Base-by-base conservation (phyloP, 805 yeast genomes). In the Jamesozyma jinghongensis region DNA sequence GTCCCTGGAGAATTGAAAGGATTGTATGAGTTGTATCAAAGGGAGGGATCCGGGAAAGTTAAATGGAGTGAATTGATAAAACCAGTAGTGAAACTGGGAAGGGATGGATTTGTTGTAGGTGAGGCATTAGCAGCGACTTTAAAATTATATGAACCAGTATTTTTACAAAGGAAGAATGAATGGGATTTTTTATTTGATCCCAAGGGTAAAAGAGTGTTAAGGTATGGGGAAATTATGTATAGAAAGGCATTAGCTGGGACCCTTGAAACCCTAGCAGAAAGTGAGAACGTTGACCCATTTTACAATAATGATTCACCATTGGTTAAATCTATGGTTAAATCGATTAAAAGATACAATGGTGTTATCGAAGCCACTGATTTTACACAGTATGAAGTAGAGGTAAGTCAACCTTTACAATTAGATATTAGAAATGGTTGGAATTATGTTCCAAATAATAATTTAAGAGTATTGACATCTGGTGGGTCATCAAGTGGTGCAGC, bases 1-100 rank as follows among this genome's bases (percentile, higher is more conserved):
- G 75, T 83, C 16, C 98, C 98, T 0, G 98, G 98, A 10, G 97
- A 90, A 58, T 52, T 90, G 36, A 79, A 78, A 44, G 98, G 97
- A 0, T 65, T 87, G n/a, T 76, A 81, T 51, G 73, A 69, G 33
- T 64, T 90, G 31, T 75, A 63, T 59, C 49, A 61, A 25, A 47
- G 59, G 12, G 90, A 79, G 52, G 87, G 92, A 0, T 77, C 86
- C 3, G 94, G 94, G 0, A 68, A 67, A 3, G 57, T 85, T 7
- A 51, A 71, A 2, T 90, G 97, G 97, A 56, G 56, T 19, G 78
- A 85, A 17, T 66, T 90, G 43, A 61, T 90, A 7, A 68, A 71
- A 49, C 97, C 97, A 0, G 92, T 88, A 1, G 75, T 79, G 1
- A 69, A 77, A 4, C 54, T 82, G 40, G 79, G 80, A 47, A 59